Evolutionary conservation across 306 rosid species (phyloP).

Genomic region (Corylus americana): DNA sequence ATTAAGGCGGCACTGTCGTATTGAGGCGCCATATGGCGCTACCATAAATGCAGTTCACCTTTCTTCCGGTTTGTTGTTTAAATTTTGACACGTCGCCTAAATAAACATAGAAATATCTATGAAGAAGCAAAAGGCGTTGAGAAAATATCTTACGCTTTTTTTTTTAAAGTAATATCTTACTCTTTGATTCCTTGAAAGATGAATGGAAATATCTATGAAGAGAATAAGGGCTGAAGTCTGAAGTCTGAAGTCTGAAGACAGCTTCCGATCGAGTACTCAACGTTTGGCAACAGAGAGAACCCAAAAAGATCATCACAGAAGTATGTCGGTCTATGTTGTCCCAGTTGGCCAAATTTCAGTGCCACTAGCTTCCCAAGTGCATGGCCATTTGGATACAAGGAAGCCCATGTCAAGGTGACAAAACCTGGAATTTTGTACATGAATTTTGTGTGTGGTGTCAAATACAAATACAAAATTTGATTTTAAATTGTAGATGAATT

Average conservation of each 20-base stretch:
- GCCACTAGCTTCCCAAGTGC: slow-evolving; percentile 37
- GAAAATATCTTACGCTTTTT: not conserved
- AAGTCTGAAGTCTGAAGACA: not conserved
- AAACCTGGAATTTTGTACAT: not conserved
- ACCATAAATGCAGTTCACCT: not conserved
- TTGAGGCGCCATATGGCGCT: not conserved
- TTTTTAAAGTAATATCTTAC: slow-evolving; percentile 8
- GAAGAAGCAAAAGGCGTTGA: not conserved
- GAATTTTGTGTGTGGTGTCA: not conserved
- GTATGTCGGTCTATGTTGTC: slow-evolving; percentile 37
- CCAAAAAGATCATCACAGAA: slow-evolving; percentile 1
- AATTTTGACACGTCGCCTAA: no score
- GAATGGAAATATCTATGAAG: slow-evolving; percentile 4
- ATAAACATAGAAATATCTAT: not conserved
- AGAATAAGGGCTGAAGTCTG: not conserved
- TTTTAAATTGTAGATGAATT: not conserved
- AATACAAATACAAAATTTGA: no score
- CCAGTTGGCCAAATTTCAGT: slow-evolving; percentile 28
- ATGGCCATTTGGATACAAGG: slow-evolving; percentile 30
- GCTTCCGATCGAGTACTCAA: not conserved
- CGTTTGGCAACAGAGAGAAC: not conserved
- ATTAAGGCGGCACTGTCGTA: no score
- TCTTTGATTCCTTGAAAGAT: not conserved
- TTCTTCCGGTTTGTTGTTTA: no score
- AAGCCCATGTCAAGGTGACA: slow-evolving; percentile 47